phyloP scores from a whole-genome alignment of 176 grass and related monocot genomes.

The Phoenix roebelenii region DNA sequence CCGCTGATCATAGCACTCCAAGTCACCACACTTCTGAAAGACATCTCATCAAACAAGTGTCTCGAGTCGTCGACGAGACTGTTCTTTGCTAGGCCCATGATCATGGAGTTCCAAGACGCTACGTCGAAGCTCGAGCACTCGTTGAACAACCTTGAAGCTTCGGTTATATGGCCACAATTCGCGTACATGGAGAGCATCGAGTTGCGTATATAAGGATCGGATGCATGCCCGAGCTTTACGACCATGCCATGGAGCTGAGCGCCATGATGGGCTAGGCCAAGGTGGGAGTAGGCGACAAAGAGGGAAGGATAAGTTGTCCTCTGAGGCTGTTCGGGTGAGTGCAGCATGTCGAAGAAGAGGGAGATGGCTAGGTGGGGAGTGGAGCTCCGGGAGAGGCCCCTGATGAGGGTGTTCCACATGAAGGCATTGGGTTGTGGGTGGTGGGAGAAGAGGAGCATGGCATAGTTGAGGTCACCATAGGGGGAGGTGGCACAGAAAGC shows the following conservation, averaged over 20 bases:
- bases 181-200: slow-evolving; percentile 66
- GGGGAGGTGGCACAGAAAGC: slow-evolving; percentile 37
- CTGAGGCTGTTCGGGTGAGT: slow-evolving; percentile 19
- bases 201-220: slow-evolving; percentile 49
- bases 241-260: slow-evolving; percentile 61
- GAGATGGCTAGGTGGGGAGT: slow-evolving; percentile 26
- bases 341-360: slow-evolving; percentile 54
- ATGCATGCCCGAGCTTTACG: slow-evolving; percentile 50
- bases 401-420: slow-evolving; percentile 68
- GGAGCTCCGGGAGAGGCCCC: slow-evolving; percentile 40
- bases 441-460: slow-evolving; percentile 38
- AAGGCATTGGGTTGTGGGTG: slow-evolving; percentile 49
- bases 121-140: slow-evolving; percentile 31
- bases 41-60: slow-evolving; percentile 55
- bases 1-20: slow-evolving; percentile 71
- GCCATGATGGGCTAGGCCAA: slow-evolving; percentile 25
- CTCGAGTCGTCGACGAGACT: slow-evolving; percentile 37
- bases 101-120: slow-evolving; percentile 55
- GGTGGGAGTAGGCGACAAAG: slow-evolving; percentile 33
- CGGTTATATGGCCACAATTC: slow-evolving; percentile 19
- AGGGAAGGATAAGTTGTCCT: slow-evolving; percentile 48
- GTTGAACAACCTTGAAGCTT: slow-evolving; percentile 28
- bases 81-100: slow-evolving; percentile 36
- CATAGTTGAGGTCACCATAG: slow-evolving; percentile 28
- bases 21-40: slow-evolving; percentile 30